Evolutionary conservation across 345 rosid species (phyloP).

Genomic region (Syzygium grande): DNA sequence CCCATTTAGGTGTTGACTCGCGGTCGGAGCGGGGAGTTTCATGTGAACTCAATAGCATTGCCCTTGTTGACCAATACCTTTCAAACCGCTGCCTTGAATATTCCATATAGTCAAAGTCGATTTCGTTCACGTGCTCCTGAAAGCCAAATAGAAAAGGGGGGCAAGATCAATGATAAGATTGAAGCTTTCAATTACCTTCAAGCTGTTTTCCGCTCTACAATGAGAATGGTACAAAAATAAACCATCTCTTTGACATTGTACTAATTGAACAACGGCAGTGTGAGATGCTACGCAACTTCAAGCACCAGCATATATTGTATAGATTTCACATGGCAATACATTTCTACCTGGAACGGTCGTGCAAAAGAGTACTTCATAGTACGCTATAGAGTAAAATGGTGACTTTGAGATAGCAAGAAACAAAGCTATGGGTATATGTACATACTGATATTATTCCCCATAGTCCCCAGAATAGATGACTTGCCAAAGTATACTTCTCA

Average conservation of each 20-base stretch:
- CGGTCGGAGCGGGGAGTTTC: not conserved
- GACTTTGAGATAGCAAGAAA: not conserved
- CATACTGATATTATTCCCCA: constrained; percentile 69
- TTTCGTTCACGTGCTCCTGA: constrained; percentile 54
- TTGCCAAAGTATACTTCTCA: constrained; percentile 54
- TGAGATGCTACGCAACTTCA: not conserved
- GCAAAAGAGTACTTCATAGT: not conserved
- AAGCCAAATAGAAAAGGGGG: not conserved
- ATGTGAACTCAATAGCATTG: not conserved
- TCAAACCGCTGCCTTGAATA: constrained; percentile 62
- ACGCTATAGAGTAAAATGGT: not conserved
- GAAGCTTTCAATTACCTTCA: not conserved
- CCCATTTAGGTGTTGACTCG: not conserved
- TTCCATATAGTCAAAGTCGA: constrained; percentile 56
- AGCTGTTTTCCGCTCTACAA: not conserved
- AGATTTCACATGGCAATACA: not conserved
- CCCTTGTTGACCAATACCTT: constrained; percentile 42
- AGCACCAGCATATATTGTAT: not conserved
- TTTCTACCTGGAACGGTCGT: not conserved
- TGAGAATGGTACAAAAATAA: not conserved
- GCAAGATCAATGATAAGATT: not conserved
- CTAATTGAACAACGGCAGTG: not conserved
- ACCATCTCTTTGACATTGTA: not conserved
- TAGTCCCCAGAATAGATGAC: constrained; percentile 58
- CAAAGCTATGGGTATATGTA: not conserved